Percentiles rank a stretch among this genome's conserved stretches.
Evolutionary conservation across 148 eudicot species (phyloP).

Genomic region (Heliamphora exappendiculata): DNA sequence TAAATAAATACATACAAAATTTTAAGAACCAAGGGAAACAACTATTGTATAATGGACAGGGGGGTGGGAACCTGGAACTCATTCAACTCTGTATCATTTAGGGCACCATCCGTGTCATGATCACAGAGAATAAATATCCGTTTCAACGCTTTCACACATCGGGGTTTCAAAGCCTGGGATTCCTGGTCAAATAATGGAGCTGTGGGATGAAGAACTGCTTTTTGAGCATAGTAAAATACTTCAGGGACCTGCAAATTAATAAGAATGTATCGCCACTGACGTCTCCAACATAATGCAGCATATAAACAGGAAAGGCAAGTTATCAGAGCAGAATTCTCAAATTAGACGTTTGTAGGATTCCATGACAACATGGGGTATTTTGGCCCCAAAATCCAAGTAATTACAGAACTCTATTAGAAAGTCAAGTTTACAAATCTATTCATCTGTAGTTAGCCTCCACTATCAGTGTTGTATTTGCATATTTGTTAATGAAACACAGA

Average conservation of each 20-base stretch:
- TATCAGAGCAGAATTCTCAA: neutral
- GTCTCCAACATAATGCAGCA: neutral
- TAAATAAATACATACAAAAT: neutral
- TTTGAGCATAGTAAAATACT: conserved; percentile 61
- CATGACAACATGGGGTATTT: neutral
- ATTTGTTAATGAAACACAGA: too few species aligned
- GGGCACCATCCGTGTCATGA: conserved; percentile 50
- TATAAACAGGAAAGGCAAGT: neutral
- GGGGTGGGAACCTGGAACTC: conserved; percentile 43
- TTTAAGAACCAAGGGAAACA: neutral
- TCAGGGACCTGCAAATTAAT: conserved; percentile 41
- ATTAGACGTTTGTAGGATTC: neutral
- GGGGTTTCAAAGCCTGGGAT: conserved; percentile 43
- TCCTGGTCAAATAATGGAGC: conserved; percentile 62
- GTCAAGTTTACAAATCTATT: neutral
- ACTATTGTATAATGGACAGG: neutral
- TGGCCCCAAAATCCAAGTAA: neutral
- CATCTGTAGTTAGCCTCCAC: neutral
- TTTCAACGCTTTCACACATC: conserved; percentile 49
- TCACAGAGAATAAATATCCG: conserved; percentile 56
- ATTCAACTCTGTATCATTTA: conserved; percentile 53
- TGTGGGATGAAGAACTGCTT: conserved; percentile 68
- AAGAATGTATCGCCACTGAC: neutral
- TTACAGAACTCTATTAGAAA: neutral
- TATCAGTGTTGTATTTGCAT: neutral